Evolutionary conservation across 2,329 filamentous ascomycete species (phyloP).

Genomic region (Boeremia lycopersici): DNA sequence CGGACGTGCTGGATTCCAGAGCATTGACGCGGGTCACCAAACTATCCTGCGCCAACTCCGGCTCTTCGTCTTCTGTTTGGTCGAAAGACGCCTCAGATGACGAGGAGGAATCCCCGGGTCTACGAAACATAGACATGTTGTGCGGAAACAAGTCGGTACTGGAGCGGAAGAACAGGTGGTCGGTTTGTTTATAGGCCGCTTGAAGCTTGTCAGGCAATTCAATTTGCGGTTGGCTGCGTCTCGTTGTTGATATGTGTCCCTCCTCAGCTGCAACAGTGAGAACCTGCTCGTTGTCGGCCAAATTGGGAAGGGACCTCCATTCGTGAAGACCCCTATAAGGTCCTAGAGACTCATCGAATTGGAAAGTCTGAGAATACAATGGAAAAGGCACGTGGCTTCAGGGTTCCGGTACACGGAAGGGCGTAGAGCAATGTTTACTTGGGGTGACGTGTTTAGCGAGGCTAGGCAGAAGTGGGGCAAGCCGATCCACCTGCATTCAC

Average conservation of each 20-base stretch:
- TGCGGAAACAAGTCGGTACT: not conserved
- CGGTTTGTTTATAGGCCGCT: not conserved
- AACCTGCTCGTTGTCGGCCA: constrained; percentile 28
- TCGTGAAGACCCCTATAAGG: constrained; percentile 20
- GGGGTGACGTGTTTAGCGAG: constrained; percentile 25
- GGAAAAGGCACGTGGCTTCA: constrained; percentile 27
- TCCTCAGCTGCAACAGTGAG: constrained; percentile 27
- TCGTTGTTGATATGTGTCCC: constrained; percentile 17
- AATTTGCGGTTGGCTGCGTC: no score
- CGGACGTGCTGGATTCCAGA: constrained; percentile 31
- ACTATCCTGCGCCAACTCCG: constrained; percentile 20
- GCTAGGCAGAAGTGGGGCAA: constrained; percentile 24
- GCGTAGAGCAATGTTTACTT: constrained; percentile 24
- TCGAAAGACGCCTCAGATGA: constrained; percentile 31
- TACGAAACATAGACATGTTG: constrained; percentile 44
- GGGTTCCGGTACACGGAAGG: constrained; percentile 28
- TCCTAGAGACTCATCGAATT: constrained; percentile 12
- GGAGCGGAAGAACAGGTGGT: not conserved
- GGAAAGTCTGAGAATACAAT: constrained; percentile 35
- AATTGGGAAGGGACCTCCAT: constrained; percentile 31
- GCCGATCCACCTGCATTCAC: constrained; percentile 22
- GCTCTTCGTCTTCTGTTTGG: constrained; percentile 29
- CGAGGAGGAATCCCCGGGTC: constrained; percentile 41
- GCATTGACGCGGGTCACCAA: constrained; percentile 39
- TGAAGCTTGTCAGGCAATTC: no score